Evolutionary conservation across 2,329 filamentous ascomycete genomes (phyloP), one percentile per base, ranked within the genome.

Genomic region (Fusarium dimerum): DNA sequence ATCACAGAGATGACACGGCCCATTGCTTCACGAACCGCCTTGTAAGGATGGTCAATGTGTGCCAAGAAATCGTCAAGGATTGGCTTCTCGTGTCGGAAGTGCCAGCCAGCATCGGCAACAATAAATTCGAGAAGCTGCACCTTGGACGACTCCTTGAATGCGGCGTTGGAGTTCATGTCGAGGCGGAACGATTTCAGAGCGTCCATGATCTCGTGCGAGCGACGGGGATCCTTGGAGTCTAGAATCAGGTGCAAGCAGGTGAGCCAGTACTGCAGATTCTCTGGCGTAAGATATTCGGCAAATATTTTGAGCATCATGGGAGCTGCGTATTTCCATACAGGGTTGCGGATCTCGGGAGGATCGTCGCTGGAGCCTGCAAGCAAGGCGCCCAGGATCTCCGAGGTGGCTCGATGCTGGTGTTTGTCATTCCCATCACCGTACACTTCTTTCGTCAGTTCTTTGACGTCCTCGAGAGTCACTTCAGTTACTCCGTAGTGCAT

Each of bases 61-160:
- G 82, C 79, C 54, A 99, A 78, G 73, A 97, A 97, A 70, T 99
- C 86, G 34, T 95, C 80, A 7, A 96, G 76, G 46, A 99, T 93
- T 0, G 92, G 92, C 72, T 90, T 85, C 62, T 95, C 90, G 11
- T 91, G 79, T 57, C 91, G 91, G 78, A 97, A 99, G 71, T 99
- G 94, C 94, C 95, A 99, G 2, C 94, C 94, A 36, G 87, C 84
- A 64, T 96, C 92, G 42, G 86, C 86, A 53, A 99, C 89, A 56
- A 90, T 83, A 61, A 96, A 91, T 62, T 97, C 91, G 16, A 99
- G 78, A 30, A 99, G 77, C 60, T 94, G 88, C 15, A 99, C 90
- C 76, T 97, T 97, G 29, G 93, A 95, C 50, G 93, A 96, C 70
- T 99, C 95, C 71, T 99, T 99, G 81, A 99, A 99, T 0, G 94